A percentile compares a stretch with the other conserved stretches of the same genome.
Conservation (phyloP, 331 rosid species). For the Malus hybrid region DNA sequence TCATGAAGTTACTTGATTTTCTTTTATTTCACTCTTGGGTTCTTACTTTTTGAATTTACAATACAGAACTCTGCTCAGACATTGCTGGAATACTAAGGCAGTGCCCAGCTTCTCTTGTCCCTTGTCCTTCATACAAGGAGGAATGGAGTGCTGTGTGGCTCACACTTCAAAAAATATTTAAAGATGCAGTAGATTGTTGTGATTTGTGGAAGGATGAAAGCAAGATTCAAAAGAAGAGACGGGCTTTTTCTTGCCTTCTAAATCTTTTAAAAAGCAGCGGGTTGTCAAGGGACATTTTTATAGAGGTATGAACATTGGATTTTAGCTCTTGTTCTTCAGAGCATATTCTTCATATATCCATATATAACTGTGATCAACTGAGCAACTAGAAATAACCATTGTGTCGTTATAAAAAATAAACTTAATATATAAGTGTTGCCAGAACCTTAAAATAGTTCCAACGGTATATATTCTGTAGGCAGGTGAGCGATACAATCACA, state of each 20-base stretch:
- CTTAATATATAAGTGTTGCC: no score
- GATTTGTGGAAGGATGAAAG: conserved; percentile 69
- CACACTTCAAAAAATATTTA: conserved; percentile 42
- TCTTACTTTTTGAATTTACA: neutral
- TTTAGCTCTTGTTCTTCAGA: neutral
- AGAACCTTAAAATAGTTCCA: neutral
- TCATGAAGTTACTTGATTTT: neutral
- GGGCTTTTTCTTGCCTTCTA: conserved; percentile 66
- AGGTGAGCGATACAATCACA: neutral
- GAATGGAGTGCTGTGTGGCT: conserved; percentile 64
- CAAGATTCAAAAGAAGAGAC: conserved; percentile 59
- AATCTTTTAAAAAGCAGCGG: conserved; percentile 70
- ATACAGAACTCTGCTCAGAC: conserved; percentile 23
- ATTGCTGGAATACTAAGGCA: conserved; percentile 24
- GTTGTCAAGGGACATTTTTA: conserved; percentile 51
- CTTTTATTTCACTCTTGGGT: conserved; percentile 1
- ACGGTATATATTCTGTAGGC: neutral
- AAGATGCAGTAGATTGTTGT: conserved; percentile 36
- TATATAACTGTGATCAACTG: neutral
- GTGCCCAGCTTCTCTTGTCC: conserved; percentile 24
- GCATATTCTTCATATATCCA: conserved; percentile 1
- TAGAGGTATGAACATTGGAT: conserved; percentile 31
- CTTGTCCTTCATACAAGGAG: conserved; percentile 18
- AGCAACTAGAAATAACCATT: neutral
- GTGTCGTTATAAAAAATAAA: neutral